phyloP scores from a whole-genome alignment of 1,139 yeast species.

The Pichia kudriavzevii region DNA sequence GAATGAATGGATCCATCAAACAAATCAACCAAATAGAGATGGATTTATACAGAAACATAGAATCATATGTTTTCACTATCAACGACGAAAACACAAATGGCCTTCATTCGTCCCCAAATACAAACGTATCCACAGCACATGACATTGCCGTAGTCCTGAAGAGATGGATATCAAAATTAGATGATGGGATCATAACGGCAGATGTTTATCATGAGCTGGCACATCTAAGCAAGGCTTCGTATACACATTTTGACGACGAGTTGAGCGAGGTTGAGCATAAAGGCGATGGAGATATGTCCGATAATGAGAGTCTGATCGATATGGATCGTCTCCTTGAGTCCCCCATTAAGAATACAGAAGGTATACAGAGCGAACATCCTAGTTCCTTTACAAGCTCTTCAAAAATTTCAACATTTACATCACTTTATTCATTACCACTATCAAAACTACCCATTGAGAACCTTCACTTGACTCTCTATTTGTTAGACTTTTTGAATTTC shows the following conservation, averaged over 20 bases:
- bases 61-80: slow-evolving; percentile 18
- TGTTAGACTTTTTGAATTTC: slow-evolving; percentile 23
- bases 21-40: slow-evolving; percentile 26
- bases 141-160: slow-evolving; percentile 32
- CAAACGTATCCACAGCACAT: no score
- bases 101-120: no score
- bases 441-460: slow-evolving; percentile 23
- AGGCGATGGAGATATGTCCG: no score
- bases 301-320: no score
- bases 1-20: slow-evolving; percentile 29
- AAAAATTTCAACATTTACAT: no score
- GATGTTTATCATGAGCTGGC: neutral
- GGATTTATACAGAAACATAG: slow-evolving; percentile 10
- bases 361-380: neutral
- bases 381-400: neutral
- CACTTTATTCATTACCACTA: slow-evolving; percentile 10
- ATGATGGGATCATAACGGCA: slow-evolving; percentile 24
- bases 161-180: slow-evolving; percentile 28
- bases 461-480: slow-evolving; percentile 24
- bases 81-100: slow-evolving; percentile 13
- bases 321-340: no score
- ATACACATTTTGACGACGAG: no score
- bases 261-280: no score
- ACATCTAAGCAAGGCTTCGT: no score
- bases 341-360: neutral